A percentile compares a stretch with the other conserved stretches of the same genome.
phyloP scores from a whole-genome alignment of 805 yeast species.

The Yarrowia alimentaria region DNA sequence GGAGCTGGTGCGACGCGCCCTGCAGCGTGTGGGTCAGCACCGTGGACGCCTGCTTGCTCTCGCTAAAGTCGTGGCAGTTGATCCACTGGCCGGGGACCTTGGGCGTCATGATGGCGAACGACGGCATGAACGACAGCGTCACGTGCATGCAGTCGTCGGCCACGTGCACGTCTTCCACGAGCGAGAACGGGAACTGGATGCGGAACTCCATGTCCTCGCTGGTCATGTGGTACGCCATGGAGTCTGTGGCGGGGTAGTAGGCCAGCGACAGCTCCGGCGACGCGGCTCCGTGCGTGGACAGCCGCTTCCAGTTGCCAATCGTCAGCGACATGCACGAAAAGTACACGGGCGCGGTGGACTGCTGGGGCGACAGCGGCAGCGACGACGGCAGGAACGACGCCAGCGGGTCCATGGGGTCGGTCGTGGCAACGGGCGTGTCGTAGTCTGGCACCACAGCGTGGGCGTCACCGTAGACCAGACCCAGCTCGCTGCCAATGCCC shows the following conservation, averaged over 20 bases:
- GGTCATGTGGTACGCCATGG: conserved; percentile 17
- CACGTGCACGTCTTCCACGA: conserved; percentile 3
- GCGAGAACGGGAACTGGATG: conserved; percentile 21
- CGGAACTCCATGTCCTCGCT: conserved; percentile 6
- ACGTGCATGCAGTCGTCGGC: conserved; percentile 1
- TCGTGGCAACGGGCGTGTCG: too few relatives aligned
- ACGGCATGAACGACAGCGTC: not conserved
- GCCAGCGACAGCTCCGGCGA: conserved; percentile 9
- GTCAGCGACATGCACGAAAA: conserved; percentile 11
- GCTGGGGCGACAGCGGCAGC: too few relatives aligned
- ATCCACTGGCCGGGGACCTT: conserved; percentile 3
- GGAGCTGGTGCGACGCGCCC: not conserved
- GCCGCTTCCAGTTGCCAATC: conserved; percentile 18
- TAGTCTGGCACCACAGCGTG: too few relatives aligned
- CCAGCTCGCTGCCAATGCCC: too few relatives aligned
- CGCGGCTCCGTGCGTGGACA: too few relatives aligned
- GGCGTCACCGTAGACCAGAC: too few relatives aligned
- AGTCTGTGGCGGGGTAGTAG: conserved; percentile 14
- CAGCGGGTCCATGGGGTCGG: too few relatives aligned
- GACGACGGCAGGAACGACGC: too few relatives aligned
- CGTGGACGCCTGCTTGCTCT: conserved; percentile 13
- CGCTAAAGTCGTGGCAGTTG: conserved; percentile 10
- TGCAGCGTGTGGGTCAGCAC: conserved; percentile 1
- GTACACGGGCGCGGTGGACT: conserved; percentile 9
- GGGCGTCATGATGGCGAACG: conserved; percentile 1